Base-by-base conservation (phyloP, 257 asterid genomes). In the Mentha longifolia region DNA sequence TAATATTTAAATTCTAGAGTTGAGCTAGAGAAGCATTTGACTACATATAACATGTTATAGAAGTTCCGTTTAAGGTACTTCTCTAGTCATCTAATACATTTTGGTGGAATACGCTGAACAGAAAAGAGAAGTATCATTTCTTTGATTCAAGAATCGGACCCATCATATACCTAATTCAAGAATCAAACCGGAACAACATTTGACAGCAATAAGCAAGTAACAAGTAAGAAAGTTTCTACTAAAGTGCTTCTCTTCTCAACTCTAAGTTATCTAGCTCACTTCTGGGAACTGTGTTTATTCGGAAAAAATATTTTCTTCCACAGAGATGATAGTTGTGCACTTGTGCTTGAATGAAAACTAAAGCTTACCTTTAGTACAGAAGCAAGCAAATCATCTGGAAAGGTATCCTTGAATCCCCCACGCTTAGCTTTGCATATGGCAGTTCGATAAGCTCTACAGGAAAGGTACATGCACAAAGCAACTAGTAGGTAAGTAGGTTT, bases 361-460 rank as follows among this genome's bases (percentile, higher is more conserved):
- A 25, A 56, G 41, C 81, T 76, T 65, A 92, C 98, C 93, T 91
- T 93, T 10, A 93, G 90, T 55, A 91, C 92, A 55, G 98, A 31
- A 57, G 96, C 97, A 62, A 93, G 97, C 71, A 93, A 80, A 79
- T 93, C 98, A 84, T 93, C 97, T 0, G 98, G 87, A 77, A 63
- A 88, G 37, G 98, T 89, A 78, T 93, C 96, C 74, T 91, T 91
- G 80, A 93, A 93, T 19, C 98, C 97, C 42, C 98, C 97, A 31
- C 89, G 81, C 61, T 83, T 89, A 19, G 95, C 57, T 86, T 80
- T 93, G 88, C 98, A 93, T 76, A 93, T 82, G 54, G 97, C 85
- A 46, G 97, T 93, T 56, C 97, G 87, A 74, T 80, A 82, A 35
- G 98, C 97, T 39, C 98, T 93, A 79, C 50, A 46, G 16, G 45